Conservation (phyloP, 2,329 filamentous ascomycete genomes). For the Exophiala bonariae region DNA sequence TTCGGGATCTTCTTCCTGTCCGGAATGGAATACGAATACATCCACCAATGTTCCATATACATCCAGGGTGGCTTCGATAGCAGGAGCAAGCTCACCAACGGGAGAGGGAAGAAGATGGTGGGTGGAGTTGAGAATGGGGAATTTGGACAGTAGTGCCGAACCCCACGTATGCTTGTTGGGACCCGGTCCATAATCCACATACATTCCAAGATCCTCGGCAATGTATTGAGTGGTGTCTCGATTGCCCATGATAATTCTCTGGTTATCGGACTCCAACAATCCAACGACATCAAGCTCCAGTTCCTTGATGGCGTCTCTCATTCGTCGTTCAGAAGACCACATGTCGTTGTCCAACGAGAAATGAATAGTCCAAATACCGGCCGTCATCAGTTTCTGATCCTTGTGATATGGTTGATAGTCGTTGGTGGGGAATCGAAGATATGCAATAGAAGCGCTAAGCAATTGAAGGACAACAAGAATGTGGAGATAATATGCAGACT, state of each 20-base stretch:
- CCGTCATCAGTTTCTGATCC: slow-evolving; percentile 83
- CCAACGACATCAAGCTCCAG: slow-evolving; percentile 97
- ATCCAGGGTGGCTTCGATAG: slow-evolving; percentile 94
- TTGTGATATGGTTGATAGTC: slow-evolving; percentile 89
- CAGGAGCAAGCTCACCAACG: slow-evolving; percentile 90
- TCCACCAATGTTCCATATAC: slow-evolving; percentile 88
- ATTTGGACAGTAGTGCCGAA: slow-evolving; percentile 87
- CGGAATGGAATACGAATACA: slow-evolving; percentile 97
- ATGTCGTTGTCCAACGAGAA: slow-evolving; percentile 98
- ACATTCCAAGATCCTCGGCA: slow-evolving; percentile 97
- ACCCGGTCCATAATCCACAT: slow-evolving; percentile 93
- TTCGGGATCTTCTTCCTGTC: slow-evolving; percentile 93
- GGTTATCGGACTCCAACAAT: slow-evolving; percentile 87
- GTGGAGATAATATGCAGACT: slow-evolving; percentile 68
- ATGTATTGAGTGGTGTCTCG: slow-evolving; percentile 93
- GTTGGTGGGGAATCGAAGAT: slow-evolving; percentile 87
- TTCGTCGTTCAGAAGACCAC: slow-evolving; percentile 95
- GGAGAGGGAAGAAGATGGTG: slow-evolving; percentile 93
- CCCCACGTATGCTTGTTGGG: slow-evolving; percentile 99
- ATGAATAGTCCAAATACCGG: slow-evolving; percentile 98
- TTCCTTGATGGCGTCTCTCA: slow-evolving; percentile 87
- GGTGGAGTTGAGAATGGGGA: slow-evolving; percentile 94
- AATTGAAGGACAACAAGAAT: slow-evolving; percentile 76
- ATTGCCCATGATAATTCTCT: slow-evolving; percentile 99
- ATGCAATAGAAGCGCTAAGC: slow-evolving; percentile 76